Evolutionary conservation across 192 early-diverging fungal genomes (phyloP).

Genomic region (Gonapodya sp.): DNA sequence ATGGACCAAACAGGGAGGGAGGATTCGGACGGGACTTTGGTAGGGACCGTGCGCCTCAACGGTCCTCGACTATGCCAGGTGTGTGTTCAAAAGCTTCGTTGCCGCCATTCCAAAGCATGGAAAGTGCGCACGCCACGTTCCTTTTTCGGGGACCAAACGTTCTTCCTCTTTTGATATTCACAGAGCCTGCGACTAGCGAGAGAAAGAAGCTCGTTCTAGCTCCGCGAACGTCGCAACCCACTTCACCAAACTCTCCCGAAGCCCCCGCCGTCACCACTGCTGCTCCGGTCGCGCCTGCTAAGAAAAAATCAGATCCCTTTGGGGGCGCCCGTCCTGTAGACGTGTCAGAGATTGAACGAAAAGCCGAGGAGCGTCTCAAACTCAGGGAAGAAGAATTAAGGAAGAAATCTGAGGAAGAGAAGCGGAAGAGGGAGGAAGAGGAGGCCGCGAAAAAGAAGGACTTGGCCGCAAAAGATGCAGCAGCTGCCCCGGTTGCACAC

Average conservation of each 20-base stretch:
- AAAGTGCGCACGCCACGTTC: no score
- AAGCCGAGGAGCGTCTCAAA: conserved; percentile 44
- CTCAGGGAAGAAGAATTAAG: conserved; percentile 31
- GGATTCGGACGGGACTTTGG: no score
- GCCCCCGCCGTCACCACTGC: conserved; percentile 4
- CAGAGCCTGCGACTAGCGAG: no score
- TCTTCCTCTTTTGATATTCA: no score
- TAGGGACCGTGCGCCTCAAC: no score
- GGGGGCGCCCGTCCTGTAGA: conserved; percentile 56
- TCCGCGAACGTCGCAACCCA: conserved; percentile 31
- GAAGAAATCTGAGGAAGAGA: conserved; percentile 28
- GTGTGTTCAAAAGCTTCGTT: no score
- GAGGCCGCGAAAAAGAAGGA: conserved; percentile 17
- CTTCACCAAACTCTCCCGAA: conserved; percentile 3
- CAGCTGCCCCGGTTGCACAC: conserved; percentile 3
- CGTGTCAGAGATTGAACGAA: conserved; percentile 34
- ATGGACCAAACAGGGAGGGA: no score
- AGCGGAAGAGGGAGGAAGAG: conserved; percentile 21
- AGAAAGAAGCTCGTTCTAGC: conserved; percentile 41
- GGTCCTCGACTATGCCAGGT: no score
- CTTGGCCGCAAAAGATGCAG: conserved; percentile 3
- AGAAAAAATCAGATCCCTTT: conserved; percentile 47
- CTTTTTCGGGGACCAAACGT: no score
- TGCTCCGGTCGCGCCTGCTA: conserved; percentile 16
- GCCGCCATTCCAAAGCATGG: no score